Evolutionary conservation across 2,329 filamentous ascomycete species (phyloP), one percentile per base, ranked within the genome.

Genomic region (Aspergillus uvarum): DNA sequence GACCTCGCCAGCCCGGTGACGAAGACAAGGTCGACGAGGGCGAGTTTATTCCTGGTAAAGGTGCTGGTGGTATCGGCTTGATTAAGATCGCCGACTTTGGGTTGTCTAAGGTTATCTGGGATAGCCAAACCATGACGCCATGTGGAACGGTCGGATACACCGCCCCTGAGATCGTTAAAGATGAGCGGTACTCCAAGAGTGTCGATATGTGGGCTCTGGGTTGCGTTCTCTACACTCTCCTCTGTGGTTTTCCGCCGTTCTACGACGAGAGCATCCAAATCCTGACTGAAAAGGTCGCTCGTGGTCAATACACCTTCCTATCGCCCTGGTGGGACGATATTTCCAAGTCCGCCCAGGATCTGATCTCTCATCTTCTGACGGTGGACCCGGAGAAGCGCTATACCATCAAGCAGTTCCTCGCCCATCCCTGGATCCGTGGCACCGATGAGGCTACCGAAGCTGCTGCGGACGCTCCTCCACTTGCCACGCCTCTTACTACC

Each of bases 261-360:
- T 96, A 99, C 76, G 95, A 99, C 68, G 95, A 99, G 79, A 96
- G 92, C 71, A 98, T 99, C 67, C 92, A 96, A 72, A 89, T 96
- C 0, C 85, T 99, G 62, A 98, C 95, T 1, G 94, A 99, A 74
- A 99, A 99, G 82, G 95, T 99, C 19, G 95, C 95, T 31, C 89
- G 91, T 70, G 95, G 95, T 52, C 92, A 98, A 79, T 99, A 95
- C 75, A 98, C 95, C 0, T 99, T 99, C 81, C 80, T 99, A 48
- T 98, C 94, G 2, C 95, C 95, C 0, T 99, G 95, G 95, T 99
- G 95, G 95, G 95, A 99, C 68, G 93, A 97, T 60, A 98, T 99
- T 63, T 97, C 94, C 62, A 92, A 95, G 74, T 89, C 91, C 3
- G 95, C 95, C 0, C 92, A 98, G 75, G 94, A 99, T 70, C 82